Conservation (phyloP, 2,329 filamentous ascomycete species). For the Elsinoe ampelina region DNA sequence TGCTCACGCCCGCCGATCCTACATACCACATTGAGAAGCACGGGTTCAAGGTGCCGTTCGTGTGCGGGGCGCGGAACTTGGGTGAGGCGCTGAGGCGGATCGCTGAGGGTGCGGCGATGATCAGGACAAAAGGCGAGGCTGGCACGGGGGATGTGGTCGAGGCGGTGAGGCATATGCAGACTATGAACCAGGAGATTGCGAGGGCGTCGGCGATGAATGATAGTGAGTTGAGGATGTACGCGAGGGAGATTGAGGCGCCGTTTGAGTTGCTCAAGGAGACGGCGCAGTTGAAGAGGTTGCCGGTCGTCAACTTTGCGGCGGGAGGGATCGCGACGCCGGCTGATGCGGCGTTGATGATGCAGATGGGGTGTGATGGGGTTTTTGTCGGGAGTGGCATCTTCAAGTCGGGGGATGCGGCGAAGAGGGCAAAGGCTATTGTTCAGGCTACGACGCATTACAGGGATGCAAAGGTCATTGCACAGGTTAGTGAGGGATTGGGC, state of each 20-base stretch:
- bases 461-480: conserved; percentile 74
- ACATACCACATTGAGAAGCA: conserved; percentile 86
- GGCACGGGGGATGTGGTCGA: conserved; percentile 96
- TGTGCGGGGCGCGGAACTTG: conserved; percentile 90
- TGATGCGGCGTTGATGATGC: conserved; percentile 98
- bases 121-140: conserved; percentile 96
- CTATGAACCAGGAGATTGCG: conserved; percentile 73
- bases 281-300: conserved; percentile 75
- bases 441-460: conserved; percentile 85
- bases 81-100: conserved; percentile 88
- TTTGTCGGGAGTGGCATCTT: conserved; percentile 97
- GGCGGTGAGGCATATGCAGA: conserved; percentile 92
- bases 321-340: conserved; percentile 99
- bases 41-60: conserved; percentile 75
- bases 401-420: conserved; percentile 84
- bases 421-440: conserved; percentile 89
- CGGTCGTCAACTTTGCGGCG: conserved; percentile 95
- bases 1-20: conserved; percentile 88
- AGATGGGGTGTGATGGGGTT: conserved; percentile 93
- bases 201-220: conserved; percentile 57
- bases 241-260: conserved; percentile 71
- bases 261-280: conserved; percentile 75
- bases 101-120: conserved; percentile 93
- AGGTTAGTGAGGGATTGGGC: conserved; percentile 81
- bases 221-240: conserved; percentile 66